Evolutionary conservation across 331 rosid species (phyloP), one percentile per base, ranked within the genome.

Genomic region (Dryas integrifolia): DNA sequence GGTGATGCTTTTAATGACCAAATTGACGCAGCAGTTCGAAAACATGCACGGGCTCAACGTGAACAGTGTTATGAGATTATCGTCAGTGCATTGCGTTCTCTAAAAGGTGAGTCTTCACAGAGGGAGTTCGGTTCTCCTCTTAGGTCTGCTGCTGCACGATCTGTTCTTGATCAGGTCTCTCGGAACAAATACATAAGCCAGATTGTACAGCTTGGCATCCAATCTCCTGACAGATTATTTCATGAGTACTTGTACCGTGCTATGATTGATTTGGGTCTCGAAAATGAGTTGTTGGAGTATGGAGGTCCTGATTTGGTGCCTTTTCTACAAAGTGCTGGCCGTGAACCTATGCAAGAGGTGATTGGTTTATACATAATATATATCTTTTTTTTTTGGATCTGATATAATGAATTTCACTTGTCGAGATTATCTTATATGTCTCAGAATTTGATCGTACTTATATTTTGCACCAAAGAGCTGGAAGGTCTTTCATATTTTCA

Each of bases 301-400:
- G 99, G 99, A 69, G 99, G 99, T 72, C 95, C 97, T 64, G 97
- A 95, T 86, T 84, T 95, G 86, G 87, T 91, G 67, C 87, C 96
- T 18, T 95, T 92, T 76, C 84, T 95, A 70, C 93, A 95, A 83
- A 88, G 78, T 82, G 96, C 96, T 72, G 97, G 96, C 46, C 86
- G 86, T 70, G 87, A 78, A 77, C 85, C 92, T 65, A 81, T 82
- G 50, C 92, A 89, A 51, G 95, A 93, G 96, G 98, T 93, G 55
- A n/a, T 80, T 74, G 55, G 26, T 76, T 50, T 70, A 21, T 21
- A 0, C 24, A 21, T 21, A 21, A 21, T 21, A 21, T 74, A 72
- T 21, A 67, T 74, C 76, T 51, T 68, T 49, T 46, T 64, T 65
- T 65, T 68, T 53, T 75, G 65, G 57, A 56, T 57, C n/a, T 55